Conservation (phyloP, 345 rosid species). For the Excoecaria cochinchinensis region DNA sequence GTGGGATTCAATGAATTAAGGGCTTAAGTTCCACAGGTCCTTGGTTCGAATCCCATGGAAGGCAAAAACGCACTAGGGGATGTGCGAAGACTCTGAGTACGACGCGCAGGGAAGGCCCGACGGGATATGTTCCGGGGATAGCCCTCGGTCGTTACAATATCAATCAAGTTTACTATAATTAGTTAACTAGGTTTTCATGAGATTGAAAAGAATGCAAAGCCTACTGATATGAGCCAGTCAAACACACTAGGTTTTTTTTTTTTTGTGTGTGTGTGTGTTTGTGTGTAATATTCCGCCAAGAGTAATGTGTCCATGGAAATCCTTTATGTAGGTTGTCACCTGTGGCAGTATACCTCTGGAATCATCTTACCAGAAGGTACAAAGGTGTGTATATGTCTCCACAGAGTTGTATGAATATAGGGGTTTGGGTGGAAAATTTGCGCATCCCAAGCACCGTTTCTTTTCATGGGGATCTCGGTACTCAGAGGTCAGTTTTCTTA, state of each 20-base stretch:
- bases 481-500: slow-evolving; percentile 62
- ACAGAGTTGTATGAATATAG: slow-evolving; percentile 75
- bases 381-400: slow-evolving; percentile 81
- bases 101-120: too few relatives aligned
- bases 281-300: not conserved
- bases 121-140: too few relatives aligned
- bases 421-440: slow-evolving; percentile 74
- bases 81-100: too few relatives aligned
- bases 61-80: too few relatives aligned
- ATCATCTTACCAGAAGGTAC: slow-evolving; percentile 73
- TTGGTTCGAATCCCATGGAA: too few relatives aligned
- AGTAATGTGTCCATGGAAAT: not conserved
- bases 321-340: slow-evolving; percentile 70
- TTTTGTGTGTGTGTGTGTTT: too few relatives aligned
- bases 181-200: not conserved
- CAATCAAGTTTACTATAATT: not conserved
- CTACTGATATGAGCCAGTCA: not conserved
- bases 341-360: slow-evolving; percentile 93
- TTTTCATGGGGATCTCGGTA: slow-evolving; percentile 89
- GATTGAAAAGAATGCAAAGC: not conserved
- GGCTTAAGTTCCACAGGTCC: too few relatives aligned
- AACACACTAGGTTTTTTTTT: not conserved
- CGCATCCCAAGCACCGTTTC: slow-evolving; percentile 67
- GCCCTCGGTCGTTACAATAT: too few relatives aligned
- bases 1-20: too few relatives aligned